Conservation (phyloP, 2,329 filamentous ascomycete genomes). For the Thelonectria discophora region DNA sequence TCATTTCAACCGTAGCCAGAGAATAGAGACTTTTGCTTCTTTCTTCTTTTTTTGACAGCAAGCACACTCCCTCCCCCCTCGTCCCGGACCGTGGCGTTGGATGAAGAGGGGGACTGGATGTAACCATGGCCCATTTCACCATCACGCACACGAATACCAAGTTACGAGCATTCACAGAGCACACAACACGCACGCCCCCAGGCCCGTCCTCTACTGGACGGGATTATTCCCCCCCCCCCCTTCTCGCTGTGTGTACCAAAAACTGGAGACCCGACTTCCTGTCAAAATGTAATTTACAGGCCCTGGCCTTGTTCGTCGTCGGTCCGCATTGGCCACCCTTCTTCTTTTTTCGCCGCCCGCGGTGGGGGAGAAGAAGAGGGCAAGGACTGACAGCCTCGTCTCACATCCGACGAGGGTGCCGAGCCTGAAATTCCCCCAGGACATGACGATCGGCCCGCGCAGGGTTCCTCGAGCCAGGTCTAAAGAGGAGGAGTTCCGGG, state of each 20-base stretch:
- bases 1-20: slow-evolving; percentile 5
- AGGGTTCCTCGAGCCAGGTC: too few species aligned
- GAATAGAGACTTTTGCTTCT: not conserved
- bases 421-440: slow-evolving; percentile 17
- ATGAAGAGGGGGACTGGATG: not conserved
- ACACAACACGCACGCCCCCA: too few species aligned
- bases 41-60: slow-evolving; percentile 2
- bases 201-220: slow-evolving; percentile 13
- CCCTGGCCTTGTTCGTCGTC: slow-evolving; percentile 16
- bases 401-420: slow-evolving; percentile 31
- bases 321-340: slow-evolving; percentile 23
- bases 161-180: too few species aligned
- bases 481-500: slow-evolving; percentile 29
- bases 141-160: too few species aligned
- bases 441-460: slow-evolving; percentile 39
- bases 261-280: not conserved
- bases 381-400: slow-evolving; percentile 28
- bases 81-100: slow-evolving; percentile 19
- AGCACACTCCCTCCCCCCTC: not conserved
- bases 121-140: not conserved
- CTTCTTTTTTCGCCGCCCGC: slow-evolving; percentile 6
- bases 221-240: slow-evolving; percentile 17
- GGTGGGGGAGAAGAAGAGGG: too few species aligned
- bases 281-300: slow-evolving; percentile 12
- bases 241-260: not conserved